Percentiles rank a stretch among this genome's conserved stretches.
phyloP scores from a whole-genome alignment of 2,329 filamentous ascomycete species.

The Fusarium sp. region DNA sequence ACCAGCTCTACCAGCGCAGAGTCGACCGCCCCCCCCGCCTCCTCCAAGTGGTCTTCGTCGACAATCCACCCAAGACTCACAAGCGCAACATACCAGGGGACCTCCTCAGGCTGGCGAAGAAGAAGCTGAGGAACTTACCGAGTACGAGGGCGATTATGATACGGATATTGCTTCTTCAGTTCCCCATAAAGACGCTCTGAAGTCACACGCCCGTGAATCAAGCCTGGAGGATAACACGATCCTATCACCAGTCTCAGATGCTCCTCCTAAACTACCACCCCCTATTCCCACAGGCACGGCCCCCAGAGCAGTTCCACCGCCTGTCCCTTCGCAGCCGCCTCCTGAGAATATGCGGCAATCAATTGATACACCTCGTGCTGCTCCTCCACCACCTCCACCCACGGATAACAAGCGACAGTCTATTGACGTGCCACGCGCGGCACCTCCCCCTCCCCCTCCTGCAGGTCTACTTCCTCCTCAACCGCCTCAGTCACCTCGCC shows the following conservation, averaged over 20 bases:
- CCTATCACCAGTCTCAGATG: conserved; percentile 61
- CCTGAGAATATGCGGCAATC: conserved; percentile 67
- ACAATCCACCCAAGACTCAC: conserved; percentile 66
- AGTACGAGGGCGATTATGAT: conserved; percentile 98
- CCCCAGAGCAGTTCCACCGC: conserved; percentile 70
- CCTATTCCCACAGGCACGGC: conserved; percentile 63
- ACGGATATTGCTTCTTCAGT: conserved; percentile 95
- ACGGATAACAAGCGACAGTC: conserved; percentile 66
- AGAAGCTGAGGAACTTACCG: conserved; percentile 81
- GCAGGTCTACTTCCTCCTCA: conserved; percentile 65
- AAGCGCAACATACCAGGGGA: conserved; percentile 52
- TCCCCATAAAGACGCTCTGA: conserved; percentile 93
- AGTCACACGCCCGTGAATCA: conserved; percentile 78
- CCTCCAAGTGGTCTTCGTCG: conserved; percentile 65
- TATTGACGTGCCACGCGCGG: conserved; percentile 73
- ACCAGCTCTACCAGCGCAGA: conserved; percentile 59
- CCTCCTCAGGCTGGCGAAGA: conserved; percentile 62
- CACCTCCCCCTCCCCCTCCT: conserved; percentile 73
- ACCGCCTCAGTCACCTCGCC: conserved; percentile 46
- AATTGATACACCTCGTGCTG: conserved; percentile 73
- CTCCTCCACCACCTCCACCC: conserved; percentile 73
- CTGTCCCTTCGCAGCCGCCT: conserved; percentile 68
- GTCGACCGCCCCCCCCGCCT: conserved; percentile 72
- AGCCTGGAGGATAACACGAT: conserved; percentile 76
- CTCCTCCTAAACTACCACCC: conserved; percentile 58